phyloP scores from a whole-genome alignment of 164 flowering plant genomes.

The Dillenia suffruticosa region DNA sequence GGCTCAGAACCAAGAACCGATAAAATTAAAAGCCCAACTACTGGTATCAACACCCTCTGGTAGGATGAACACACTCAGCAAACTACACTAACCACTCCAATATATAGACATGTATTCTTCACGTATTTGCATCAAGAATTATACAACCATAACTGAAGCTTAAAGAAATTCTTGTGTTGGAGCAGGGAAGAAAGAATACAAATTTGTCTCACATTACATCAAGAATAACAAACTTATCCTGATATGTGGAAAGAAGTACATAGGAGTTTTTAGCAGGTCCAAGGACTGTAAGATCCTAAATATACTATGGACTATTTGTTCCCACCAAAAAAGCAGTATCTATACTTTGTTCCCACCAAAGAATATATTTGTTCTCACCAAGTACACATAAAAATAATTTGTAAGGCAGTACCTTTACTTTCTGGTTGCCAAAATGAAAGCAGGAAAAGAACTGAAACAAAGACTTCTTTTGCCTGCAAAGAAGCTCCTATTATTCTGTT shows the following conservation, averaged over 20 bases:
- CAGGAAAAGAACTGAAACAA: no score
- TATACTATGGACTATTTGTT: no score
- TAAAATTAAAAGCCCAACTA: constrained; percentile 11
- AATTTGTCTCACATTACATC: constrained; percentile 7
- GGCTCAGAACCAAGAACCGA: constrained; percentile 11
- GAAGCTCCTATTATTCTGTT: no score
- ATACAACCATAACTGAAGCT: neutral
- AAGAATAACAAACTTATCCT: constrained; percentile 12
- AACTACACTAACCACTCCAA: no score
- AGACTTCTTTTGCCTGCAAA: no score
- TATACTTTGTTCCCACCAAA: no score
- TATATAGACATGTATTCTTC: no score
- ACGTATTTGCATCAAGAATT: neutral
- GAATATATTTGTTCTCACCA: no score
- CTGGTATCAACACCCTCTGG: constrained; percentile 18
- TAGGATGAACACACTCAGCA: neutral
- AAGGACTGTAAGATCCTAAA: constrained; percentile 22
- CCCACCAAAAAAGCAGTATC: no score
- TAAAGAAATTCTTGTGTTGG: neutral
- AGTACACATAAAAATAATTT: no score
- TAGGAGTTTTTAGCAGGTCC: constrained; percentile 12
- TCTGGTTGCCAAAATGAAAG: no score
- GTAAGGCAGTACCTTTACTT: no score
- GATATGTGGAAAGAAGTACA: constrained; percentile 16
- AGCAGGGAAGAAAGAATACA: constrained; percentile 14